Evolutionary conservation across 306 rosid genomes (phyloP).

Genomic region (Leucaena leucocephala): DNA sequence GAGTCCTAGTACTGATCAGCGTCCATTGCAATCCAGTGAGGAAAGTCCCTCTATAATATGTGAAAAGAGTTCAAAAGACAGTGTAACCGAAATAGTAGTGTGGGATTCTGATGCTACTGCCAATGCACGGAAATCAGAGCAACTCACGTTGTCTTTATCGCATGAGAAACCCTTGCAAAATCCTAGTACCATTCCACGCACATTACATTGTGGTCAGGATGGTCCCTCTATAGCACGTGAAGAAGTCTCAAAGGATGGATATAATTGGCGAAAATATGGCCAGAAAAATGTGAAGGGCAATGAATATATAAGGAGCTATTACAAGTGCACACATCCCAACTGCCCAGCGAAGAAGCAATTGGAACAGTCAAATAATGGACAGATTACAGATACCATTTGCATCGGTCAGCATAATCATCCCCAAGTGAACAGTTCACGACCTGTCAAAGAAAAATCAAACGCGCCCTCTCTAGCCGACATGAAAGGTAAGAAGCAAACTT

Average conservation of each 20-base stretch:
- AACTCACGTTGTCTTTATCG: slow-evolving; percentile 1
- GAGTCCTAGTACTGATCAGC: slow-evolving; percentile 39
- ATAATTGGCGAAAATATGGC: slow-evolving; percentile 94
- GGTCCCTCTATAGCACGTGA: slow-evolving; percentile 60
- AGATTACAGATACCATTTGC: slow-evolving; percentile 61
- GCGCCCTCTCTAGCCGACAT: slow-evolving; percentile 43
- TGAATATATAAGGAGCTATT: slow-evolving; percentile 79
- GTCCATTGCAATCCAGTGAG: slow-evolving; percentile 35
- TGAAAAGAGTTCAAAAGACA: slow-evolving; percentile 55
- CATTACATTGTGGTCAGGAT: slow-evolving; percentile 50
- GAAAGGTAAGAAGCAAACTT: slow-evolving; percentile 56
- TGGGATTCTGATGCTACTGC: slow-evolving; percentile 46
- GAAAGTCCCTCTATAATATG: slow-evolving; percentile 45
- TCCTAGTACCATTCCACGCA: slow-evolving; percentile 40
- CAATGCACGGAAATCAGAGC: slow-evolving; percentile 42
- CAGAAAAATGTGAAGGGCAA: slow-evolving; percentile 85
- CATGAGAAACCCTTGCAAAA: slow-evolving; percentile 48
- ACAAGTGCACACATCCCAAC: slow-evolving; percentile 76
- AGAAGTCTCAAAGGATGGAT: slow-evolving; percentile 80
- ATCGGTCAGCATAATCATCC: slow-evolving; percentile 86
- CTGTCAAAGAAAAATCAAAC: slow-evolving; percentile 51
- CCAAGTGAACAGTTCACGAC: slow-evolving; percentile 47
- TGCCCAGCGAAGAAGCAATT: slow-evolving; percentile 83
- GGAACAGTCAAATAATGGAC: slow-evolving; percentile 64
- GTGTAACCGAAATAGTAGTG: slow-evolving; percentile 32